Percentiles rank a stretch among this genome's conserved stretches.
Evolutionary conservation across 2,329 filamentous ascomycete species (phyloP).

Genomic region (Xylariomycetidae sp.): DNA sequence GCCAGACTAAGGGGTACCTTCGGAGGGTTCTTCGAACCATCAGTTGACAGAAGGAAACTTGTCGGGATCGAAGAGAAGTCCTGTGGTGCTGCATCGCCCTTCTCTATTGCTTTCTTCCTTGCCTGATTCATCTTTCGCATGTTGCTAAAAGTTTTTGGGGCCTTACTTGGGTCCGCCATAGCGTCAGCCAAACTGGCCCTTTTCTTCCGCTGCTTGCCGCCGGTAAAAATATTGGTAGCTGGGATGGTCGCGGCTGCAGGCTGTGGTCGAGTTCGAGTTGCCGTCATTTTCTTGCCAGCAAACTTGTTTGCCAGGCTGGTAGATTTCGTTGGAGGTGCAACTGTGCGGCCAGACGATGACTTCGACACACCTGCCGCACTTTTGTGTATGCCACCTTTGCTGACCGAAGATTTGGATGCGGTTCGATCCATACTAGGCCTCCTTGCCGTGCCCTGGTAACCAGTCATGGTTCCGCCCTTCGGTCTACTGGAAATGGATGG

Average conservation of each 20-base stretch:
- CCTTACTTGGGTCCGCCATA: slow-evolving; percentile 37
- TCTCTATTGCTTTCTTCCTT: slow-evolving; percentile 37
- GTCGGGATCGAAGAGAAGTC: slow-evolving; percentile 30
- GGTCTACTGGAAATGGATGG: too few species aligned
- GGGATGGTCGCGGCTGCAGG: slow-evolving; percentile 6
- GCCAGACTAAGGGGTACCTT: too few species aligned
- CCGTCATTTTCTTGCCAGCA: slow-evolving; percentile 19
- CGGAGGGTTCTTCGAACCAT: slow-evolving; percentile 2
- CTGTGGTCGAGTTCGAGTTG: slow-evolving; percentile 18
- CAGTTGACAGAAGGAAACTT: slow-evolving; percentile 20
- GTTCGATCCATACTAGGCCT: slow-evolving; percentile 20
- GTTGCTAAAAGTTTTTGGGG: slow-evolving; percentile 36
- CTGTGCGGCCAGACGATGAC: slow-evolving; percentile 2
- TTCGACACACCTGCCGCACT: slow-evolving; percentile 2
- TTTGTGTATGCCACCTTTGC: slow-evolving; percentile 6
- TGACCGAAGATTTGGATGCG: slow-evolving; percentile 1
- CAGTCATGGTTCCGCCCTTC: slow-evolving; percentile 19
- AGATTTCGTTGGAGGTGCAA: slow-evolving; percentile 8
- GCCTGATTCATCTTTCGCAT: slow-evolving; percentile 34
- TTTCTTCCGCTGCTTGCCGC: slow-evolving; percentile 35
- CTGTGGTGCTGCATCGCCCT: slow-evolving; percentile 36
- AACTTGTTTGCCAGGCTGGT: slow-evolving; percentile 17
- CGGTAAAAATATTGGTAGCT: slow-evolving; percentile 40
- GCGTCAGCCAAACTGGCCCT: slow-evolving; percentile 32
- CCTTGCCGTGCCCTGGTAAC: slow-evolving; percentile 32